Percentiles rank a stretch among this genome's conserved stretches.
These are phyloP conservation scores for Penicillium digitatum DNA, from an alignment of 2,329 filamentous ascomycete species.

Conservation along the genomic window DNA sequence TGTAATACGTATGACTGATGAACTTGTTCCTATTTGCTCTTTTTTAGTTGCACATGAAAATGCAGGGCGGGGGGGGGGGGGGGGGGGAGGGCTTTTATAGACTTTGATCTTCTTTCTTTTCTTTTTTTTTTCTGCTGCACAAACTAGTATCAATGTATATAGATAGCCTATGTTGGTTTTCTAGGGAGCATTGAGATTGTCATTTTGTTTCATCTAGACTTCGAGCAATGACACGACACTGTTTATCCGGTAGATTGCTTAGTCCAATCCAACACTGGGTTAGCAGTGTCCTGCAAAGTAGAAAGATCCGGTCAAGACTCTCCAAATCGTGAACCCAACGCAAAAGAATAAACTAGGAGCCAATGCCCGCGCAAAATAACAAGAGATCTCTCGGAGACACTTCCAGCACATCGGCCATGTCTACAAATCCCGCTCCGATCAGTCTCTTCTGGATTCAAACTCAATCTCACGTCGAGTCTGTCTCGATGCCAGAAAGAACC, in stretches of 20 bases:
- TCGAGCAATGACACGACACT: neutral
- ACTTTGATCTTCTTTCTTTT: neutral
- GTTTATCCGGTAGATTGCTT: no score
- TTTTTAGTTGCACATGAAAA: conserved; percentile 8
- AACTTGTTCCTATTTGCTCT: conserved; percentile 4
- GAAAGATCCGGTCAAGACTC: no score
- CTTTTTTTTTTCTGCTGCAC: neutral
- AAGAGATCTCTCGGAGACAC: neutral
- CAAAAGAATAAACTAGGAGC: no score
- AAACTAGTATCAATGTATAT: conserved; percentile 14
- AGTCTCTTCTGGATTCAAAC: neutral
- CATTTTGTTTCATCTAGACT: neutral
- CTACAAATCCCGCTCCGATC: neutral
- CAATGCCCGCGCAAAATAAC: neutral
- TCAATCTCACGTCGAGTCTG: no score
- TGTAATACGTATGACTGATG: conserved; percentile 11
- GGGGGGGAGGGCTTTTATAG: neutral
- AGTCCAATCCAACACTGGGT: no score
- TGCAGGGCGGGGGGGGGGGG: neutral
- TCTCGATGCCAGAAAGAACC: no score
- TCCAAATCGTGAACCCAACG: no score
- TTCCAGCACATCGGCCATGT: neutral
- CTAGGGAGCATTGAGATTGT: neutral
- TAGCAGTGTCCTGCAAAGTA: no score
- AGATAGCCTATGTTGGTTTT: conserved; percentile 20